These are phyloP conservation scores for Irpex sp. DNA, from an alignment of 1,284 basidiomycete genomes.

Conservation along the genomic window DNA sequence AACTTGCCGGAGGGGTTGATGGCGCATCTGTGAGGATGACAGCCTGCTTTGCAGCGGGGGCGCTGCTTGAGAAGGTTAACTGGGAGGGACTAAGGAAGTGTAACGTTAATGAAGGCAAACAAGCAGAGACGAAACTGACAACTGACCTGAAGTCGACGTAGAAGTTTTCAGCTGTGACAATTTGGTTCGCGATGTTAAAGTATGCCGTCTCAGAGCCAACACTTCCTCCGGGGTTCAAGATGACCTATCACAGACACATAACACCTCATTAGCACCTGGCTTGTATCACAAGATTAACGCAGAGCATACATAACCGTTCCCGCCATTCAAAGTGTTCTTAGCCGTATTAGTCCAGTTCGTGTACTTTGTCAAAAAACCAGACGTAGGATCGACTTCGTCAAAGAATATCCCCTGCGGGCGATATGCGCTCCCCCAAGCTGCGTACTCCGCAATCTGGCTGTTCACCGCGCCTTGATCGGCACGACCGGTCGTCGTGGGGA, in stretches of 20 bases:
- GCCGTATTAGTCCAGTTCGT: constrained; percentile 8
- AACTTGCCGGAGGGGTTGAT: constrained; percentile 30
- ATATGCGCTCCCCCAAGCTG: constrained; percentile 24
- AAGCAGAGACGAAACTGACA: background rate
- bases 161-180: constrained; percentile 22
- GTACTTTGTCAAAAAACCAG: constrained; percentile 12
- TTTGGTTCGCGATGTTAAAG: constrained; percentile 21
- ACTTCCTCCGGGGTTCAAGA: constrained; percentile 21
- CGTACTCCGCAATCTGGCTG: constrained; percentile 28
- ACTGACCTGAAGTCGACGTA: constrained; percentile 20
- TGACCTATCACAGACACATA: constrained; percentile 10
- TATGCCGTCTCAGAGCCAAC: constrained; percentile 13
- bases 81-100: constrained; percentile 11
- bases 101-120: background rate
- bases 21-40: constrained; percentile 24
- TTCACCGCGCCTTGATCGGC: constrained; percentile 16
- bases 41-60: constrained; percentile 23
- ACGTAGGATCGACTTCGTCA: constrained; percentile 24
- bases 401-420: constrained; percentile 32
- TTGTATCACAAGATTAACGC: background rate
- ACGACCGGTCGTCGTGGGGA: constrained; percentile 23
- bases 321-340: constrained; percentile 1
- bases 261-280: background rate
- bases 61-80: constrained; percentile 16
- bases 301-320: background rate